These are phyloP conservation scores for Echites panduratus DNA, from an alignment of 257 asterid genomes.

Conservation along the genomic window DNA sequence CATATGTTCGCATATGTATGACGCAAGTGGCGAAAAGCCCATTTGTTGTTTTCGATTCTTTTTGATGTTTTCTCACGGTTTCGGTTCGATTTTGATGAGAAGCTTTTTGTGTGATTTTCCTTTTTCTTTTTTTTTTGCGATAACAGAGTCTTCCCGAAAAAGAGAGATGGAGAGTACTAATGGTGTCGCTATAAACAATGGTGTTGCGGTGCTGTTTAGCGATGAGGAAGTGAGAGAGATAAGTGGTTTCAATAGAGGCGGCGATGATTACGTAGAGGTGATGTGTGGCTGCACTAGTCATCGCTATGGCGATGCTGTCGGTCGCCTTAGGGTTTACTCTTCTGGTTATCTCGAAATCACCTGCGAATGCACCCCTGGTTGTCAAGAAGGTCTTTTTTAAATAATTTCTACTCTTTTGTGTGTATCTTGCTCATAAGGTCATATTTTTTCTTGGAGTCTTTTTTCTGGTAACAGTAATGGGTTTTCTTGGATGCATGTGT, in stretches of 20 bases:
- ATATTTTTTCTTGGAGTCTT: background rate
- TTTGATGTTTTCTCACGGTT: constrained; percentile 13
- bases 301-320: constrained; percentile 60
- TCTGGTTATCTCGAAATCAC: constrained; percentile 47
- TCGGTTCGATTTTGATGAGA: constrained; percentile 20
- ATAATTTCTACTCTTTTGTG: background rate
- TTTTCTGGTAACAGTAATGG: background rate
- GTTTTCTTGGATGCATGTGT: constrained; percentile 28
- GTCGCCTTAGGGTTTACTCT: constrained; percentile 52
- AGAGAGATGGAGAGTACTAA: constrained; percentile 13
- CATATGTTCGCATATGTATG: constrained; percentile 13
- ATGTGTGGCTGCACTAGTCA: constrained; percentile 63
- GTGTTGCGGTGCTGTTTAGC: constrained; percentile 24
- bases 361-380: constrained; percentile 60
- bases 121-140: background rate
- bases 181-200: constrained; percentile 4
- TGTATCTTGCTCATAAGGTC: background rate
- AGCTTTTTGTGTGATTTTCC: constrained; percentile 7
- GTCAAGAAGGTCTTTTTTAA: constrained; percentile 37
- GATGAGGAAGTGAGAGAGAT: constrained; percentile 40
- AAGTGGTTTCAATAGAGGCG: constrained; percentile 30
- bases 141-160: constrained; percentile 3
- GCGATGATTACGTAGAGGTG: constrained; percentile 50
- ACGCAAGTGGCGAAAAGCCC: constrained; percentile 25
- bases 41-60: constrained; percentile 19